phyloP scores from a whole-genome alignment of 352 stramenopile species.

The Saprolegnia parasitica region DNA sequence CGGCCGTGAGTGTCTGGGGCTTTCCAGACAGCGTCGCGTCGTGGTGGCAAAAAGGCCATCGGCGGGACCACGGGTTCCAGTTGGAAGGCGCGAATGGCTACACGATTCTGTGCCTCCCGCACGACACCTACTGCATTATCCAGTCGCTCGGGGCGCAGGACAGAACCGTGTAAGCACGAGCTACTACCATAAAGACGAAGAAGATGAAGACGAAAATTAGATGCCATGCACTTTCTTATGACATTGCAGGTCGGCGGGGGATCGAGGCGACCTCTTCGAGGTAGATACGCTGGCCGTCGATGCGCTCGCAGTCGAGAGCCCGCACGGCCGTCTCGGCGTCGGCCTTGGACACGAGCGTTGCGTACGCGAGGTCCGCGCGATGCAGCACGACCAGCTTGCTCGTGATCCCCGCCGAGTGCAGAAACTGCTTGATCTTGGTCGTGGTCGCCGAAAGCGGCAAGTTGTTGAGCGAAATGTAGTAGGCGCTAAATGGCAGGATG shows the following conservation, averaged over 20 bases:
- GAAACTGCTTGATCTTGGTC: neutral
- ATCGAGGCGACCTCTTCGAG: neutral
- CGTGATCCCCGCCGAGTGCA: neutral
- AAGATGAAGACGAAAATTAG: neutral
- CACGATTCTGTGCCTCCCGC: conserved; percentile 59
- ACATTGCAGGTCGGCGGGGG: too few species aligned
- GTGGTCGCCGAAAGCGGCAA: neutral
- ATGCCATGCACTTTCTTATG: neutral
- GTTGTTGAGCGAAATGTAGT: conserved; percentile 8
- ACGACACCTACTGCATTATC: conserved; percentile 67
- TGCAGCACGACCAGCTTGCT: neutral
- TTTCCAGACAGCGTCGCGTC: conserved; percentile 68
- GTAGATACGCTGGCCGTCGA: conserved; percentile 4
- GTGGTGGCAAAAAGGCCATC: conserved; percentile 47
- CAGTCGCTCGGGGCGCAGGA: conserved; percentile 69
- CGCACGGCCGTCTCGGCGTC: conserved; percentile 1
- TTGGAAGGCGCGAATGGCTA: conserved; percentile 74
- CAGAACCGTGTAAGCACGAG: conserved; percentile 38
- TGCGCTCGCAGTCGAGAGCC: neutral
- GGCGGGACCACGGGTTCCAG: conserved; percentile 70
- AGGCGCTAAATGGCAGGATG: neutral
- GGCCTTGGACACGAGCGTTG: neutral
- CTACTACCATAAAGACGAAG: conserved; percentile 5
- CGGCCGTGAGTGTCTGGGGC: conserved; percentile 70
- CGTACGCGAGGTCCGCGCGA: neutral